phyloP scores from a whole-genome alignment of 2,329 filamentous ascomycete species.

The Ophiocordyceps unilateralis region DNA sequence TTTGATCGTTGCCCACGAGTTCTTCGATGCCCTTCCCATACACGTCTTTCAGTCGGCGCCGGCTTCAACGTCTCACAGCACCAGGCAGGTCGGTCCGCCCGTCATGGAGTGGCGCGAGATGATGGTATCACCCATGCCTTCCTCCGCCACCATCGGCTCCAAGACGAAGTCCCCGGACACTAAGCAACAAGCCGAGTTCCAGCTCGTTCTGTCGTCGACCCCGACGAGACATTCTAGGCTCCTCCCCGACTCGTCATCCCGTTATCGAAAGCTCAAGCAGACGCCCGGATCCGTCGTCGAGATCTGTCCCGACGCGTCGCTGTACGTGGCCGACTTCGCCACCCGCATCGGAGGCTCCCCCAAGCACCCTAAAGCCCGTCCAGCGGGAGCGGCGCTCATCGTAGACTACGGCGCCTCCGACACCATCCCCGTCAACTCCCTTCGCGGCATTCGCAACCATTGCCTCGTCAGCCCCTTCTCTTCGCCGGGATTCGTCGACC shows the following conservation, averaged over 20 bases:
- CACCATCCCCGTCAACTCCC: slow-evolving; percentile 69
- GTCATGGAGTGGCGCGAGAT: slow-evolving; percentile 62
- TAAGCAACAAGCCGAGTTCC: slow-evolving; percentile 61
- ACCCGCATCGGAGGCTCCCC: slow-evolving; percentile 59
- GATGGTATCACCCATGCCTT: slow-evolving; percentile 52
- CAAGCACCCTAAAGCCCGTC: slow-evolving; percentile 34
- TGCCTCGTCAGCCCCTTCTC: slow-evolving; percentile 61
- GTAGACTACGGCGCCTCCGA: slow-evolving; percentile 79
- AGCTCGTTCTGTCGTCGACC: slow-evolving; percentile 58
- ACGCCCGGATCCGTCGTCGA: slow-evolving; percentile 61
- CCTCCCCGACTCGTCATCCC: slow-evolving; percentile 63
- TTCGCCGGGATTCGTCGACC: slow-evolving; percentile 65
- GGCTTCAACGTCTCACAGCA: slow-evolving; percentile 6
- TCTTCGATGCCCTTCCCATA: slow-evolving; percentile 95
- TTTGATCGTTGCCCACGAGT: slow-evolving; percentile 93
- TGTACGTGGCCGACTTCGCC: slow-evolving; percentile 70
- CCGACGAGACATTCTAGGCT: slow-evolving; percentile 72
- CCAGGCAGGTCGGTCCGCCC: background rate
- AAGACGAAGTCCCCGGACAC: slow-evolving; percentile 27
- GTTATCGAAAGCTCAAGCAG: slow-evolving; percentile 60
- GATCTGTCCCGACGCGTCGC: slow-evolving; percentile 71
- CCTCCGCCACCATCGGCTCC: slow-evolving; percentile 28
- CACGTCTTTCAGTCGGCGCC: slow-evolving; percentile 75
- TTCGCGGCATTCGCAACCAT: slow-evolving; percentile 76
- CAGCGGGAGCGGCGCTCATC: slow-evolving; percentile 80